These are phyloP conservation scores for Aspergillus costaricaensis DNA, from an alignment of 2,329 filamentous ascomycete genomes.

Conservation along the genomic window DNA sequence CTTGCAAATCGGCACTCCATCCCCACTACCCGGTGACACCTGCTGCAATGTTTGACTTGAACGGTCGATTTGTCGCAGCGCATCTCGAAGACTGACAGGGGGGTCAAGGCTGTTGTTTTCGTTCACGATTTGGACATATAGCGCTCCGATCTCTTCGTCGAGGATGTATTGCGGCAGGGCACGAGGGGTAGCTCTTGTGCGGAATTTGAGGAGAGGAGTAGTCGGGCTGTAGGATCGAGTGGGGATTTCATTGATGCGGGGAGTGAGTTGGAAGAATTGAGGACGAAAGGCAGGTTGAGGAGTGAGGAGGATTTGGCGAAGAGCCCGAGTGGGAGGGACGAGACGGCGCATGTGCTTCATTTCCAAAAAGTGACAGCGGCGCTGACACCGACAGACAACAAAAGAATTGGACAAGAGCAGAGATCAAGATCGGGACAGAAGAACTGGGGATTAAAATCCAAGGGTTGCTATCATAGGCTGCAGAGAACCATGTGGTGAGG, in stretches of 20 bases:
- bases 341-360: constrained; percentile 40
- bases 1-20: constrained; percentile 65
- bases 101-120: constrained; percentile 34
- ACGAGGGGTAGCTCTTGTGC: constrained; percentile 7
- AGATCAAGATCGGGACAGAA: not conserved
- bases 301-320: constrained; percentile 33
- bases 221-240: constrained; percentile 22
- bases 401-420: not conserved
- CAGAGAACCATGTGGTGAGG: not conserved
- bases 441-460: not conserved
- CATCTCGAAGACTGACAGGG: constrained; percentile 30
- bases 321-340: constrained; percentile 34
- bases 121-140: constrained; percentile 38
- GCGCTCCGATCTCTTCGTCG: constrained; percentile 38
- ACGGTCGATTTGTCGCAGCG: constrained; percentile 51
- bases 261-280: constrained; percentile 13
- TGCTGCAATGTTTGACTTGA: constrained; percentile 55
- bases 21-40: constrained; percentile 39
- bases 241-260: constrained; percentile 4
- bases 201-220: not conserved
- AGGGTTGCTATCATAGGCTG: not conserved
- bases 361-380: constrained; percentile 6
- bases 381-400: not conserved
- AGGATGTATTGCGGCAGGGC: constrained; percentile 21
- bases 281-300: constrained; percentile 21